Conservation (phyloP, 208 protist species). For the Trypanosoma scelopori region DNA sequence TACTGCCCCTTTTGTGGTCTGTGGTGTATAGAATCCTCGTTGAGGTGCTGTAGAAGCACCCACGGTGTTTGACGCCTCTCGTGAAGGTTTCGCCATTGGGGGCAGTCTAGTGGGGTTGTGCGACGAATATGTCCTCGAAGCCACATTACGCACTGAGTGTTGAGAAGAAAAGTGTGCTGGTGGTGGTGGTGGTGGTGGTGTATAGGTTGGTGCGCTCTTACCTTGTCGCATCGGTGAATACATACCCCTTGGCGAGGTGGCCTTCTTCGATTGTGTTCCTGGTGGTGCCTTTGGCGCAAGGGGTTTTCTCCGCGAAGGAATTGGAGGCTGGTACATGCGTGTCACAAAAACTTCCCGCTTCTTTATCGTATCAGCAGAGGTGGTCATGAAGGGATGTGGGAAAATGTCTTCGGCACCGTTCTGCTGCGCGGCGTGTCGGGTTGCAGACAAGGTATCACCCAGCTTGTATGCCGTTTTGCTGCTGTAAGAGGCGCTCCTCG, state of each 20-base stretch:
- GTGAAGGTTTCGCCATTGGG: background rate
- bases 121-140: background rate
- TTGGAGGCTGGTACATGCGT: conserved; percentile 5
- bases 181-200: background rate
- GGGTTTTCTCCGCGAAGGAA: background rate
- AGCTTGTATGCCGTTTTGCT: background rate
- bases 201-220: background rate
- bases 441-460: conserved; percentile 2
- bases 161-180: too few species aligned
- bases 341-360: conserved; percentile 9
- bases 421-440: background rate
- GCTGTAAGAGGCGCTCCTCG: background rate
- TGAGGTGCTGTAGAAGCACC: too few species aligned
- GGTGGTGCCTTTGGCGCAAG: background rate
- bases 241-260: background rate
- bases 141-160: background rate
- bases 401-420: conserved; percentile 56
- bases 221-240: background rate
- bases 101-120: conserved; percentile 6
- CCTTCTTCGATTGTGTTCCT: background rate
- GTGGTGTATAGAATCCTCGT: too few species aligned
- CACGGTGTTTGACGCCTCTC: background rate
- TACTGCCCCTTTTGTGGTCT: too few species aligned
- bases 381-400: conserved; percentile 65
- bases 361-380: conserved; percentile 7